phyloP scores from a whole-genome alignment of 75 land plant species.

The Sequoiadendron giganteum region DNA sequence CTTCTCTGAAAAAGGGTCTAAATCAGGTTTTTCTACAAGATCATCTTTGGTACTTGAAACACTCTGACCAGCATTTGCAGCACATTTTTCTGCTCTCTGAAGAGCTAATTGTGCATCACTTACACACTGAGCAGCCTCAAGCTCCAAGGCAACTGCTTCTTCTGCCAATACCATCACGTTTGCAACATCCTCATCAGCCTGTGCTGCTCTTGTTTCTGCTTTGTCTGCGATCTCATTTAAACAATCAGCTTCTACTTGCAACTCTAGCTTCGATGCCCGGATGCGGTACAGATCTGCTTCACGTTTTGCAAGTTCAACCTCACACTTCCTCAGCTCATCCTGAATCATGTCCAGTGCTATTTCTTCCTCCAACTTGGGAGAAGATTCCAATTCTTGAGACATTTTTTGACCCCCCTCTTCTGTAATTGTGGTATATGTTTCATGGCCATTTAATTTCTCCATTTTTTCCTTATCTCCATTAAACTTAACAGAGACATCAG shows the following conservation, averaged over 20 bases:
- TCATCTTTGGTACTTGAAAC: conserved; percentile 30
- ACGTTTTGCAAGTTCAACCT: conserved; percentile 31
- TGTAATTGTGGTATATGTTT: not conserved
- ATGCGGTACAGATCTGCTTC: conserved; percentile 62
- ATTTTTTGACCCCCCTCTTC: conserved; percentile 3
- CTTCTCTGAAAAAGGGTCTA: conserved; percentile 10
- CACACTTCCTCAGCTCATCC: conserved; percentile 50
- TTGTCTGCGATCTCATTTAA: conserved; percentile 58
- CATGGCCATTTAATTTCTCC: conserved; percentile 12
- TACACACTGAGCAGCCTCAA: conserved; percentile 81
- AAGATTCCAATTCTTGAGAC: conserved; percentile 7
- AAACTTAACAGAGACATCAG: conserved; percentile 9
- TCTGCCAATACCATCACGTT: conserved; percentile 93
- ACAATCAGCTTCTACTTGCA: conserved; percentile 61
- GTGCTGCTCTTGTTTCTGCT: conserved; percentile 55
- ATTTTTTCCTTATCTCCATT: conserved; percentile 12
- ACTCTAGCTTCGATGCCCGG: conserved; percentile 60
- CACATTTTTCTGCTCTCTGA: conserved; percentile 65
- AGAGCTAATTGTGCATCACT: conserved; percentile 89
- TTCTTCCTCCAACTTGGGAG: conserved; percentile 26
- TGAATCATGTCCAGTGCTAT: conserved; percentile 41
- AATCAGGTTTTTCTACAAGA: conserved; percentile 22
- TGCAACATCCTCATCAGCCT: conserved; percentile 92
- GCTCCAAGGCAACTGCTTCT: conserved; percentile 90
- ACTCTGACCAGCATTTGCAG: conserved; percentile 19